Evolutionary conservation across 805 yeast species (phyloP).

Genomic region (Yarrowia osloensis): DNA sequence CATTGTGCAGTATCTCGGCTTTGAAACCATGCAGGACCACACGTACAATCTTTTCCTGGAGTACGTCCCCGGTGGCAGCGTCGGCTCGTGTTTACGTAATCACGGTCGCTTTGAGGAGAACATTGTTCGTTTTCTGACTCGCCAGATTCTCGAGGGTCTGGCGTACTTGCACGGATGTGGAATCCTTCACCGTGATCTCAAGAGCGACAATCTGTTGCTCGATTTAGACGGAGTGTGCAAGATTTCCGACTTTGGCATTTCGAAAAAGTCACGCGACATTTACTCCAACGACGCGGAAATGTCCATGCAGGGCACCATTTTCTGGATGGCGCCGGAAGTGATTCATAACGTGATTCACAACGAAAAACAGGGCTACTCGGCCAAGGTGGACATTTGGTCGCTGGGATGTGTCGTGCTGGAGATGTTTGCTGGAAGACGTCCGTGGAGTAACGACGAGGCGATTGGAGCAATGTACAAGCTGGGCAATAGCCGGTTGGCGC

Average conservation of each 20-base stretch:
- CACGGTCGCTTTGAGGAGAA: constrained; percentile 85
- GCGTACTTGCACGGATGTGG: constrained; percentile 86
- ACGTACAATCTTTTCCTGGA: constrained; percentile 87
- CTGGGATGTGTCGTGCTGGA: constrained; percentile 95
- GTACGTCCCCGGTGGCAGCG: constrained; percentile 97
- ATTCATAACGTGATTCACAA: constrained; percentile 77
- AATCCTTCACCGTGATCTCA: constrained; percentile 88
- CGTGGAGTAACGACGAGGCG: constrained; percentile 95
- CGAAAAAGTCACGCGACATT: constrained; percentile 80
- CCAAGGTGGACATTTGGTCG: constrained; percentile 98
- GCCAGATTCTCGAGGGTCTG: constrained; percentile 80
- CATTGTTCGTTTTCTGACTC: constrained; percentile 68
- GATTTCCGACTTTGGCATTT: constrained; percentile 95
- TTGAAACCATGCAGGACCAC: constrained; percentile 67
- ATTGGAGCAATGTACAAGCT: constrained; percentile 88
- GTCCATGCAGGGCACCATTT: constrained; percentile 98
- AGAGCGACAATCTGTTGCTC: constrained; percentile 85
- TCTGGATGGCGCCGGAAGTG: constrained; percentile 99
- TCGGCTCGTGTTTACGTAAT: constrained; percentile 77
- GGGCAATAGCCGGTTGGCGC: constrained; percentile 85
- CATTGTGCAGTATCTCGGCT: constrained; percentile 94
- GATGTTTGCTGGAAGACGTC: constrained; percentile 96
- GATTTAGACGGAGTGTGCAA: constrained; percentile 94
- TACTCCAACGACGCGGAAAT: constrained; percentile 89
- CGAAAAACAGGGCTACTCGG: constrained; percentile 88